Base-by-base conservation (phyloP, 2,329 filamentous ascomycete species). In the Pseudofabraea citricarpa region DNA sequence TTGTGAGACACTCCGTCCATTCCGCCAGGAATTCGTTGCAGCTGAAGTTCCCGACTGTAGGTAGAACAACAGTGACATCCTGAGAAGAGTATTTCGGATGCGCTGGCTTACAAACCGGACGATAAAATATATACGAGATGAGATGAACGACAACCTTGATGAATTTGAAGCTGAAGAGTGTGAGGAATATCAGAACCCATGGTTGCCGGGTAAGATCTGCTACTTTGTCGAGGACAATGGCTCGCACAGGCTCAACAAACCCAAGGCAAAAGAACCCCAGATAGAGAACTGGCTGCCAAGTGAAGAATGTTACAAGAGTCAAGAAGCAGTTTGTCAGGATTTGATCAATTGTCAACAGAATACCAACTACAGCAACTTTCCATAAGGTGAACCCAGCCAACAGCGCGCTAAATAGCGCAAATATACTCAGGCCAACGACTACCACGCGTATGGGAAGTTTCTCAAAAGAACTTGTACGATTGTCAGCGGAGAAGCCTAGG, bases 21-120 rank as follows among this genome's bases (percentile, higher is more conserved):
- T 49, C 50, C 2, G 31, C n/a, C 3, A 36, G 45, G 27, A 53
- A 47, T 7, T 40, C n/a, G 10, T 21, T n/a, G 12, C 23, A 18
- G 18, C 21, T 37, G 18, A 21, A 18, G 21, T 20, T n/a, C 3
- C 54, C 45, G 12, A 56, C 36, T 12, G 45, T 51, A 6, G 52
- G 43, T 23, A 56, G 43, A 10, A 56, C 48, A 13, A 56, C 54
- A 9, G 53, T 56, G 15, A 56, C 51, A 46, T 56, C 50, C 21
- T 18, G 27, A 6, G 44, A 26, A 2, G 20, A 23, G 12, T 51
- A 10, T 2, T 44, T 41, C 1, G 53, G 48, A 24, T 43, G 6
- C 7, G 16, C 6, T 8, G 36, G 15, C 13, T 29, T 21, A 9
- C 23, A 9, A 23, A 20, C 29, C 18, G 45, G 39, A 10, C 19